Conservation (phyloP, 768 basidiomycete genomes). For the Lactarius hengduanensis region DNA sequence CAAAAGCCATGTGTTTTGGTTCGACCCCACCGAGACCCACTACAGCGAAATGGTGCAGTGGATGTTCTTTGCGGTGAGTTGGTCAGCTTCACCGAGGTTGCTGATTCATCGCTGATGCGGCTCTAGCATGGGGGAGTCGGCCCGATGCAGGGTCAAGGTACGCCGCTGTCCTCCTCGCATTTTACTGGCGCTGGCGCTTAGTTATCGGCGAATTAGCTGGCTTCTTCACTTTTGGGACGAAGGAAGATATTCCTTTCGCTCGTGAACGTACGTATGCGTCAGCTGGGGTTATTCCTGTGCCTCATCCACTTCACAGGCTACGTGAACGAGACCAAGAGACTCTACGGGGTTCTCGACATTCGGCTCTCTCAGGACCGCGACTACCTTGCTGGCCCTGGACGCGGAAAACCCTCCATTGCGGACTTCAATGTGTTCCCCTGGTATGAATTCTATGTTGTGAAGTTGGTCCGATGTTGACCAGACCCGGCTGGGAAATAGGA, state of each 20-base stretch:
- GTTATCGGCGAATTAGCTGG: conserved; percentile 45
- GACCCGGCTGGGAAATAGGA: conserved; percentile 43
- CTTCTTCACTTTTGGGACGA: conserved; percentile 66
- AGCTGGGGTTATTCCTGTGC: background rate
- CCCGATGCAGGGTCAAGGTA: conserved; percentile 82
- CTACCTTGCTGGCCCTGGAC: conserved; percentile 74
- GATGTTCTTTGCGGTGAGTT: conserved; percentile 76
- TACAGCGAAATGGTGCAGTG: conserved; percentile 70
- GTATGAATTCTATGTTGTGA: conserved; percentile 36
- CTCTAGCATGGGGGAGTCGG: conserved; percentile 73
- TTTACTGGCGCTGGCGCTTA: background rate
- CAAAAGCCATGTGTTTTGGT: conserved; percentile 66
- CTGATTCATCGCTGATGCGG: background rate
- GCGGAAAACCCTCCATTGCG: conserved; percentile 66
- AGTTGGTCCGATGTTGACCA: background rate
- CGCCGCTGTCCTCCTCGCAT: conserved; percentile 1
- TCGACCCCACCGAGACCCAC: conserved; percentile 54
- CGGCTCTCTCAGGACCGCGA: conserved; percentile 65
- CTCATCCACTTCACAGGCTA: conserved; percentile 52
- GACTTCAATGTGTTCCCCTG: conserved; percentile 70
- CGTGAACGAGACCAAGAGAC: conserved; percentile 73
- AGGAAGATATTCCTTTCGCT: conserved; percentile 66
- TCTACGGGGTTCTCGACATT: conserved; percentile 81
- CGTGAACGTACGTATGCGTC: conserved; percentile 51
- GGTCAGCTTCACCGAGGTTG: background rate